Base-by-base conservation (phyloP, 2,329 filamentous ascomycete genomes). In the Paecilomyces sp. region DNA sequence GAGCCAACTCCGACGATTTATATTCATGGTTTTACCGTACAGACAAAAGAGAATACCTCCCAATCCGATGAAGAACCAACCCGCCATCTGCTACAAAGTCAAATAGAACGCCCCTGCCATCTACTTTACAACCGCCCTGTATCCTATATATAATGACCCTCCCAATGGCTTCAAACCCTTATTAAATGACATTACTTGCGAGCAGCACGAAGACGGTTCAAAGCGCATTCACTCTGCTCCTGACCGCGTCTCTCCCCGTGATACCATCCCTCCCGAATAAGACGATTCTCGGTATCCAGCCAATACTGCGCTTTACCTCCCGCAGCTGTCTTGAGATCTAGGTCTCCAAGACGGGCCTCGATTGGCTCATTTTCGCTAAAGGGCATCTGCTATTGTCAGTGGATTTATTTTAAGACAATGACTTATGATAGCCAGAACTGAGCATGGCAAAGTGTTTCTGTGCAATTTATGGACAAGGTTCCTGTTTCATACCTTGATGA, bases 251-350 rank as follows among this genome's bases (percentile, higher is more conserved):
- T 78, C 13, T 62, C 72, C 1, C 76, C 79, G 12, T 64, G 65
- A 69, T 94, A 93, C 81, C 87, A 93, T 15, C 88, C 89, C 12
- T 82, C 85, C 1, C 84, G 76, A 55, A 89, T 83, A 59, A 93
- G 76, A 25, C 80, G 77, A 57, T 74, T 73, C 73, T 94, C 90
- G 53, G 83, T 81, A 15, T 77, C 75, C 61, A 80, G 80, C 90
- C 90, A 94, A 68, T 89, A 88, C 53, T 79, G 78, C 59, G 86
- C 79, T 72, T 93, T 92, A 57, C 82, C 79, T 8, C 74, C 82
- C 0, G 76, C 76, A 8, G 83, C 81, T 59, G 87, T 87, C 77
- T 94, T 94, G 67, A 89, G 82, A 74, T 94, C 90, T 52, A 93
- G 80, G 69, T 94, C 90, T 1, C 88, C 89, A 9, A 94, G 80